These are phyloP conservation scores for Schizosaccharomyces cryophilus DNA, from an alignment of 805 yeast species.

Conservation along the genomic window DNA sequence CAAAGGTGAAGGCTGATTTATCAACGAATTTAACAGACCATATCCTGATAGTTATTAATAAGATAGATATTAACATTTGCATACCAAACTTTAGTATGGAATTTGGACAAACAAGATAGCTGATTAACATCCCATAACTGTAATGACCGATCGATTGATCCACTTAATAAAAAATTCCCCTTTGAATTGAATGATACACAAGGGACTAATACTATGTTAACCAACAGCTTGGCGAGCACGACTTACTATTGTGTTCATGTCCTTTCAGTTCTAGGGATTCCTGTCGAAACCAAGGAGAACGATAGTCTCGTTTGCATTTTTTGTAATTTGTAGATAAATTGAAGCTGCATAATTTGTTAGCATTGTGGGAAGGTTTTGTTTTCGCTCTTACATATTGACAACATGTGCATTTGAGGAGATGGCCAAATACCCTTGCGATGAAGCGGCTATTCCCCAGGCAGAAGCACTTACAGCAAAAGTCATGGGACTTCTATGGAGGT, in stretches of 20 bases:
- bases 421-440: neutral
- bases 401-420: neutral
- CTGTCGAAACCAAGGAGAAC: neutral
- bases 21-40: neutral
- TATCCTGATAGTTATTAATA: neutral
- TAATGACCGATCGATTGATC: conserved; percentile 80
- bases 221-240: neutral
- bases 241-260: neutral
- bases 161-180: conserved; percentile 50
- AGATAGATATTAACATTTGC: neutral
- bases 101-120: neutral
- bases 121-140: conserved; percentile 85
- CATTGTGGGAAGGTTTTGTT: neutral
- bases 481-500: neutral
- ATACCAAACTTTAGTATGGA: neutral
- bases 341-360: neutral
- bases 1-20: neutral
- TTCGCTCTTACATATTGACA: neutral
- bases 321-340: neutral
- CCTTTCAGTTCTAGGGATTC: neutral
- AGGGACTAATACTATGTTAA: neutral
- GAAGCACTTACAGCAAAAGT: neutral
- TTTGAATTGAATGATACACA: conserved; percentile 9
- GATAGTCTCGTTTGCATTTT: neutral
- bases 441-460: neutral